phyloP scores from a whole-genome alignment of 148 eudicot genomes.

The Heliosperma pusillum region DNA sequence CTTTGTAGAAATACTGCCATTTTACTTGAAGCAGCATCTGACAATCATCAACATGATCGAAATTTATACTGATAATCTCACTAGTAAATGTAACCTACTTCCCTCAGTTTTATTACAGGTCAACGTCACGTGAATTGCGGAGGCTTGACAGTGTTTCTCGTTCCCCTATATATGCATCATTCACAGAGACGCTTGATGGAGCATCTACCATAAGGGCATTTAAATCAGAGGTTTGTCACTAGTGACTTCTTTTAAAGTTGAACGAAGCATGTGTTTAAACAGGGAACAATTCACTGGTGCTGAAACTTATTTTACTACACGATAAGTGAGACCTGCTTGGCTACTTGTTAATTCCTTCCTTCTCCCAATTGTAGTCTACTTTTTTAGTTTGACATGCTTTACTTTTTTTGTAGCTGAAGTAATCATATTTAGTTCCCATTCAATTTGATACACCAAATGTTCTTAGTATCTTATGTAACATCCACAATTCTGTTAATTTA shows the following conservation, averaged over 20 bases:
- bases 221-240: constrained; percentile 44
- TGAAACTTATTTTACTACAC: too few species aligned
- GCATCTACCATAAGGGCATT: constrained; percentile 89
- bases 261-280: too few species aligned
- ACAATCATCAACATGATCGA: background rate
- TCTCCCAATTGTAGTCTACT: too few species aligned
- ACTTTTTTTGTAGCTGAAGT: too few species aligned
- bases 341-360: too few species aligned
- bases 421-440: background rate
- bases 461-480: background rate
- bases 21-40: background rate
- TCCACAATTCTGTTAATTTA: background rate
- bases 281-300: too few species aligned
- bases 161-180: constrained; percentile 92
- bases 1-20: too few species aligned
- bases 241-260: too few species aligned
- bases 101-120: constrained; percentile 89
- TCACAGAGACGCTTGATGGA: constrained; percentile 92
- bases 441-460: background rate
- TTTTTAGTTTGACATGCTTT: too few species aligned
- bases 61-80: background rate
- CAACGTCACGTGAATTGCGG: constrained; percentile 90
- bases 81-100: constrained; percentile 22
- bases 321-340: too few species aligned
- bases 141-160: constrained; percentile 98